Conservation (phyloP, 1,139 yeast species). For the Tardiomyces depauwii region DNA sequence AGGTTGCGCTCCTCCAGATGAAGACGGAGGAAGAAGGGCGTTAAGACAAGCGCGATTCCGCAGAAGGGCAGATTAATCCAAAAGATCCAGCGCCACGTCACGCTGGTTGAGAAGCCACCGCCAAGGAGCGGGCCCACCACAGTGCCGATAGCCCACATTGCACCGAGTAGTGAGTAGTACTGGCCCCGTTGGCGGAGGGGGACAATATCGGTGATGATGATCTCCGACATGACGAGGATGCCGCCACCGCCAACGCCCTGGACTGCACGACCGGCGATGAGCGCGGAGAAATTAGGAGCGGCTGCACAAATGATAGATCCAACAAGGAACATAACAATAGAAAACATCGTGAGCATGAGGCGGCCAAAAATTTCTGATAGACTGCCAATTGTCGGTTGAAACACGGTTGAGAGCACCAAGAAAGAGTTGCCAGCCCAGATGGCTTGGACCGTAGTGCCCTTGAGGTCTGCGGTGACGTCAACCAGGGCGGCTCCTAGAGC, state of each 20-base stretch:
- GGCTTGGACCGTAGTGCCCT: conserved; percentile 18
- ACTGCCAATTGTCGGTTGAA: conserved; percentile 19
- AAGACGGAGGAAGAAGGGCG: conserved; percentile 44
- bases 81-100: conserved; percentile 73
- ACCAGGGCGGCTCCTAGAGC: conserved; percentile 18
- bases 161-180: conserved; percentile 31
- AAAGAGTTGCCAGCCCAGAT: conserved; percentile 22
- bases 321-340: conserved; percentile 13
- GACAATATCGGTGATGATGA: conserved; percentile 50
- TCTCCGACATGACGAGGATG: conserved; percentile 45
- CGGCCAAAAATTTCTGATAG: conserved; percentile 22
- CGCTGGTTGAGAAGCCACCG: conserved; percentile 44
- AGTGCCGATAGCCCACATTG: conserved; percentile 44
- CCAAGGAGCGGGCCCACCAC: conserved; percentile 63
- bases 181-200: conserved; percentile 46
- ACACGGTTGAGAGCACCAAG: conserved; percentile 18
- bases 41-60: conserved; percentile 39
- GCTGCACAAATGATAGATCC: conserved; percentile 48
- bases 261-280: conserved; percentile 60
- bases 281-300: conserved; percentile 43
- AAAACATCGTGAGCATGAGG: conserved; percentile 10
- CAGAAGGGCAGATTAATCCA: conserved; percentile 63
- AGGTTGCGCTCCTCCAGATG: conserved; percentile 36
- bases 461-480: conserved; percentile 14
- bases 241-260: conserved; percentile 73